Percentiles rank a stretch among this genome's conserved stretches.
Evolutionary conservation across 2,329 filamentous ascomycete species (phyloP).

Genomic region (Hymenoscyphus scutula): DNA sequence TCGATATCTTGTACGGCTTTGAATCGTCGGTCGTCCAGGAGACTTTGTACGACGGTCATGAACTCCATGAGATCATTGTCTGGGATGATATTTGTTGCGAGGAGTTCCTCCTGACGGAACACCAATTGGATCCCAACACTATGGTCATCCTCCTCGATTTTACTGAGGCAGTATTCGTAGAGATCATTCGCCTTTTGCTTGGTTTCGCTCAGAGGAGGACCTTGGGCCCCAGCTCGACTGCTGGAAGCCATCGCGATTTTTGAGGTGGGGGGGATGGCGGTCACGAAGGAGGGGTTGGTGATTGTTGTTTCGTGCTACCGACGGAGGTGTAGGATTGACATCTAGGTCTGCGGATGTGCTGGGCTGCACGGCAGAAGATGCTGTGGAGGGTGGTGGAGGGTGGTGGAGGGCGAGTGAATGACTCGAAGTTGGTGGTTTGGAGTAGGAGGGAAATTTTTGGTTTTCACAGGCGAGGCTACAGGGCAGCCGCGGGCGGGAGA

Average conservation of each 20-base stretch:
- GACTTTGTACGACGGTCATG: conserved; percentile 53
- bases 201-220: conserved; percentile 10
- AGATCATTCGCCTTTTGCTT: conserved; percentile 26
- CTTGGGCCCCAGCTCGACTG: conserved; percentile 2
- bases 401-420: conserved; percentile 5
- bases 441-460: neutral
- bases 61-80: conserved; percentile 54
- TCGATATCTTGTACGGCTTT: conserved; percentile 46
- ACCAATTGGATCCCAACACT: conserved; percentile 32
- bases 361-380: conserved; percentile 5
- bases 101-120: conserved; percentile 58
- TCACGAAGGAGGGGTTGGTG: conserved; percentile 2
- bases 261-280: neutral
- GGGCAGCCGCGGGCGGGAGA: neutral
- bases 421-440: conserved; percentile 8
- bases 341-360: conserved; percentile 12
- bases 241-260: conserved; percentile 12
- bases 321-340: conserved; percentile 5
- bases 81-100: conserved; percentile 56
- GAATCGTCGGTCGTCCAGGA: conserved; percentile 61
- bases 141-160: conserved; percentile 14
- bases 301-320: conserved; percentile 7
- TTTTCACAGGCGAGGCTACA: conserved; percentile 10
- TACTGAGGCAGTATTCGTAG: conserved; percentile 30
- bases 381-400: conserved; percentile 5